phyloP scores from a whole-genome alignment of 768 basidiomycete genomes.

The Naematelia encephala region DNA sequence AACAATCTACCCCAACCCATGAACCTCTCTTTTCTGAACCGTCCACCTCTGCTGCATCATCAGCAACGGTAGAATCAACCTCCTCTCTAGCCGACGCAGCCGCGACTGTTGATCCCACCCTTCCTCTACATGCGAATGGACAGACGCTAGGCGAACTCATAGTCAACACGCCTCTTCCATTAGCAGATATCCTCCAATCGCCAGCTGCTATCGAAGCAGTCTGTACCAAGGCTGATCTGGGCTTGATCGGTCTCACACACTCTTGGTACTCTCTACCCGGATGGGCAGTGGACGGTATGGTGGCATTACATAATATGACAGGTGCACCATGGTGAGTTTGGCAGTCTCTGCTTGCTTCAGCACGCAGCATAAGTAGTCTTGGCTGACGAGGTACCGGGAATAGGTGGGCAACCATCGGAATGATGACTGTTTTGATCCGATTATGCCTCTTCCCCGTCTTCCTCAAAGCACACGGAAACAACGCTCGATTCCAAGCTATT shows the following conservation, averaged over 20 bases:
- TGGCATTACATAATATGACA: conserved; percentile 33
- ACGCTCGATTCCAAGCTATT: conserved; percentile 65
- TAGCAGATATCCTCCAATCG: conserved; percentile 43
- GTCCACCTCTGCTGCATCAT: not conserved
- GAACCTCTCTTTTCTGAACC: not conserved
- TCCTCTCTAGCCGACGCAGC: conserved; percentile 6
- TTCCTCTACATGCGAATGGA: conserved; percentile 9
- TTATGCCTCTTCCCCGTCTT: conserved; percentile 50
- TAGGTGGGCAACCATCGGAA: conserved; percentile 48
- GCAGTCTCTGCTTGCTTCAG: not conserved
- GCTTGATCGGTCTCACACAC: conserved; percentile 43
- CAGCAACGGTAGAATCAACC: conserved; percentile 1
- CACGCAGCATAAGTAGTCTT: no score
- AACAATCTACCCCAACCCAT: not conserved
- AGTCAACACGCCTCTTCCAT: conserved; percentile 19
- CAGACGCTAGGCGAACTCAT: conserved; percentile 33
- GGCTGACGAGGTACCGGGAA: not conserved
- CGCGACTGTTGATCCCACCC: conserved; percentile 14
- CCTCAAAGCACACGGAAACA: conserved; percentile 64
- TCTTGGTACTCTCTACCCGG: conserved; percentile 37
- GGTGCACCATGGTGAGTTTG: conserved; percentile 47
- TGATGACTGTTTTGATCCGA: conserved; percentile 51
- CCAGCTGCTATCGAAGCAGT: conserved; percentile 46
- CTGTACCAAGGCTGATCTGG: conserved; percentile 42
- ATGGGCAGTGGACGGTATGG: conserved; percentile 42